Percentiles rank a stretch among this genome's conserved stretches.
Conservation (phyloP, 768 basidiomycete species). For the Boletellus sp. region DNA sequence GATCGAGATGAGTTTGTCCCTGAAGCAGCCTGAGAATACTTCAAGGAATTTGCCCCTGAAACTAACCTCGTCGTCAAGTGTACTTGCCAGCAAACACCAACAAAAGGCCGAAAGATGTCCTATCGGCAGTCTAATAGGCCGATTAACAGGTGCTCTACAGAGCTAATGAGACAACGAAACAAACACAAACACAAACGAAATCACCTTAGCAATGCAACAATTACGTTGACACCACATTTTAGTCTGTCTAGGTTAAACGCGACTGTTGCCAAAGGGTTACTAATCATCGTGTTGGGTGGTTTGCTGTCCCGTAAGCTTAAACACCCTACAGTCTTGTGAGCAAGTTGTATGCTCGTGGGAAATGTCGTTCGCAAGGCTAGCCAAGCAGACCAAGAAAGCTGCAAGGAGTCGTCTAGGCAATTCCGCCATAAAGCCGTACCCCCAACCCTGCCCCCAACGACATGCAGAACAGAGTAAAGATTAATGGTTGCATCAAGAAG, state of each 20-base stretch:
- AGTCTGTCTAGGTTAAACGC: constrained; percentile 63
- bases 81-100: constrained; percentile 46
- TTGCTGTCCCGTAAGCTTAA: constrained; percentile 9
- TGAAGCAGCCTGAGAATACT: constrained; percentile 25
- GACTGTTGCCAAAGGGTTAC: constrained; percentile 47
- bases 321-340: constrained; percentile 3
- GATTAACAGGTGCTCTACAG: constrained; percentile 48
- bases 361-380: constrained; percentile 58
- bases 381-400: constrained; percentile 64
- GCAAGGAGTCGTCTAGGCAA: constrained; percentile 64
- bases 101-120: constrained; percentile 56
- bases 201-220: constrained; percentile 57
- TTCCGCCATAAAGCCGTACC: constrained; percentile 71
- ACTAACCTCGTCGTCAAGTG: constrained; percentile 43
- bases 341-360: constrained; percentile 34
- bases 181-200: not conserved
- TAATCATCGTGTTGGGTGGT: constrained; percentile 14
- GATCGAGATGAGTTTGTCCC: constrained; percentile 50
- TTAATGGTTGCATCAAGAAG: constrained; percentile 46
- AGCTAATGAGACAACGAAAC: constrained; percentile 1
- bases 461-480: constrained; percentile 61
- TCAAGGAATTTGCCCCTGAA: constrained; percentile 2
- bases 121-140: constrained; percentile 69
- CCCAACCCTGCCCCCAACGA: constrained; percentile 77
- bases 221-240: constrained; percentile 46